Conservation (phyloP, 345 rosid genomes). For the Eucalyptus urophylla region DNA sequence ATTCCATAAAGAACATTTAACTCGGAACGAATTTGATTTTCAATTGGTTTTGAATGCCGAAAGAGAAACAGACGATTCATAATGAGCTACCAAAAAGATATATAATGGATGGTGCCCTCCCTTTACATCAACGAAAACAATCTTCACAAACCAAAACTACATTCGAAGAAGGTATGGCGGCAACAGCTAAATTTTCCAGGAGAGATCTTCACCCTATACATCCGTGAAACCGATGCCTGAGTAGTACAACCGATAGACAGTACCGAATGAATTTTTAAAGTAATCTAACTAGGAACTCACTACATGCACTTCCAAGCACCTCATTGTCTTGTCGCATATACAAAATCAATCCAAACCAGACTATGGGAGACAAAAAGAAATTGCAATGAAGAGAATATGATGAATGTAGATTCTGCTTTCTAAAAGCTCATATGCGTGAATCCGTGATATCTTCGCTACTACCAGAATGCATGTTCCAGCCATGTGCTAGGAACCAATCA, state of each 20-base stretch:
- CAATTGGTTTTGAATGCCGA: neutral
- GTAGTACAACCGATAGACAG: neutral
- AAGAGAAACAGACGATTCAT: neutral
- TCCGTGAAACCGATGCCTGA: neutral
- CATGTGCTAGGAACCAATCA: constrained; percentile 34
- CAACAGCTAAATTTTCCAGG: neutral
- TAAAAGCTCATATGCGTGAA: constrained; percentile 8
- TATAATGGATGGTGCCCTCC: neutral
- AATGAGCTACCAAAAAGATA: neutral
- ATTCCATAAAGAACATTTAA: neutral
- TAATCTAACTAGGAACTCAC: constrained; percentile 11
- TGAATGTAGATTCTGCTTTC: constrained; percentile 1
- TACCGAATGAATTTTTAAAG: neutral
- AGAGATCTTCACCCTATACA: neutral
- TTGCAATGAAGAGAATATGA: neutral
- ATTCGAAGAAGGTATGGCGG: neutral
- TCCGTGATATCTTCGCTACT: constrained; percentile 4
- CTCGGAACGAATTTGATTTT: neutral
- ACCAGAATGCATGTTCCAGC: neutral
- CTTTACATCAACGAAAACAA: neutral
- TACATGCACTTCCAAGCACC: constrained; percentile 1
- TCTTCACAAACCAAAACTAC: neutral
- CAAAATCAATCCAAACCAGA: constrained; percentile 2
- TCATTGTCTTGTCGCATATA: constrained; percentile 20
- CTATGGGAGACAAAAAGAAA: neutral